Evolutionary conservation across 768 basidiomycete genomes (phyloP).

Genomic region (Amanita rimosa): DNA sequence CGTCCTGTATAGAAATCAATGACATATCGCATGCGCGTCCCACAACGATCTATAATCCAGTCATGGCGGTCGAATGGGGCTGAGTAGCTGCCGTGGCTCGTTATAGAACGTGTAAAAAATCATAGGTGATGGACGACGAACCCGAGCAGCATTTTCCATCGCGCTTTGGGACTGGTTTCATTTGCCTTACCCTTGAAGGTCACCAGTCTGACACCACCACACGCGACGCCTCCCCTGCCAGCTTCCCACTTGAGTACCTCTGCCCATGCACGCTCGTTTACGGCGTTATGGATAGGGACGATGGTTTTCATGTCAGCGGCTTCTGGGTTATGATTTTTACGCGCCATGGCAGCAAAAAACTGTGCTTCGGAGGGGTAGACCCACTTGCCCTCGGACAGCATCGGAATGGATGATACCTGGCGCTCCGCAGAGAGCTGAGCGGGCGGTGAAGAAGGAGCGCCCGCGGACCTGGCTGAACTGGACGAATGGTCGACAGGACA

Average conservation of each 20-base stretch:
- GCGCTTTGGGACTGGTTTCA: slow-evolving; percentile 71
- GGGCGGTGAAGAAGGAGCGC: slow-evolving; percentile 10
- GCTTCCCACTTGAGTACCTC: slow-evolving; percentile 78
- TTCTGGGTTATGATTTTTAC: slow-evolving; percentile 86
- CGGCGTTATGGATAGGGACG: slow-evolving; percentile 98
- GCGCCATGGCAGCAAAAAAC: slow-evolving; percentile 94
- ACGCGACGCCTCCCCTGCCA: slow-evolving; percentile 70
- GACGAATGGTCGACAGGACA: slow-evolving; percentile 32
- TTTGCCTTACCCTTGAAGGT: slow-evolving; percentile 86
- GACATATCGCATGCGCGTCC: slow-evolving; percentile 80
- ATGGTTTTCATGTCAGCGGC: slow-evolving; percentile 89
- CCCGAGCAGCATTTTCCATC: slow-evolving; percentile 80
- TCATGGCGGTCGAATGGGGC: slow-evolving; percentile 96
- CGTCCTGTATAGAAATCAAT: slow-evolving; percentile 97
- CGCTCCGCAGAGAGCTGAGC: slow-evolving; percentile 55
- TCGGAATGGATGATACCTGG: slow-evolving; percentile 84
- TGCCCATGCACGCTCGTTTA: slow-evolving; percentile 89
- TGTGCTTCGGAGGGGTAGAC: slow-evolving; percentile 98
- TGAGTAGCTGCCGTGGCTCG: slow-evolving; percentile 52
- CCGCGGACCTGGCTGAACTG: slow-evolving; percentile 31
- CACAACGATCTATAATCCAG: slow-evolving; percentile 94
- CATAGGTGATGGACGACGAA: slow-evolving; percentile 25
- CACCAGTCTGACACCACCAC: slow-evolving; percentile 73
- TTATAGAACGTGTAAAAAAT: slow-evolving; percentile 2
- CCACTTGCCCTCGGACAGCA: slow-evolving; percentile 66